Evolutionary conservation across 768 basidiomycete species (phyloP).

Genomic region (Boletus subcaerulescens): DNA sequence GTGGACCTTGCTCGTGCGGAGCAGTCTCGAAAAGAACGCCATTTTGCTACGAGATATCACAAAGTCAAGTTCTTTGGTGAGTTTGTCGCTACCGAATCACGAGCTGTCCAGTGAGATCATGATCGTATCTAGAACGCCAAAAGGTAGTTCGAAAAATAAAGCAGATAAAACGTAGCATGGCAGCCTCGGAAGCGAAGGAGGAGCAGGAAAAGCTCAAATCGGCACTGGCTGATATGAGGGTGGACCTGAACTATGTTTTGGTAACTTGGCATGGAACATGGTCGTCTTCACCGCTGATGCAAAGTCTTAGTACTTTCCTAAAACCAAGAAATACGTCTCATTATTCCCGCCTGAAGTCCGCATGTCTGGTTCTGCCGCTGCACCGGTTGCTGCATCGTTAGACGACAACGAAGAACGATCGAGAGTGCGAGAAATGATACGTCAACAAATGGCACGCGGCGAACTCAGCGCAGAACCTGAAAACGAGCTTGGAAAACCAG

Average conservation of each 20-base stretch:
- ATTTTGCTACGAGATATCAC: conserved; percentile 77
- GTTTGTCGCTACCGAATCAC: conserved; percentile 12
- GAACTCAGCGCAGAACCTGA: conserved; percentile 64
- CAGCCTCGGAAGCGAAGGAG: conserved; percentile 34
- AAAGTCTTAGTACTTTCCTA: conserved; percentile 71
- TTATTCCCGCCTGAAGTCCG: conserved; percentile 73
- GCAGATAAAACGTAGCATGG: conserved; percentile 57
- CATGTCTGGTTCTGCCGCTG: conserved; percentile 5
- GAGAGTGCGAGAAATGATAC: conserved; percentile 58
- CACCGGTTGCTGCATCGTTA: conserved; percentile 4
- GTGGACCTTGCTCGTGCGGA: conserved; percentile 67
- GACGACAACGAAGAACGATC: conserved; percentile 49
- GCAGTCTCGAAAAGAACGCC: conserved; percentile 61
- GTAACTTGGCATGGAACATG: conserved; percentile 37
- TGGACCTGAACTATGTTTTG: conserved; percentile 88
- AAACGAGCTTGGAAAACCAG: conserved; percentile 24
- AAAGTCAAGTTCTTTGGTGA: conserved; percentile 93
- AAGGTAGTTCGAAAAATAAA: conserved; percentile 79
- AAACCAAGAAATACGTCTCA: conserved; percentile 83
- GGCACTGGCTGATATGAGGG: conserved; percentile 60
- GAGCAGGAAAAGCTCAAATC: conserved; percentile 42
- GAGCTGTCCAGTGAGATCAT: not conserved
- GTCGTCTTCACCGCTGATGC: not conserved
- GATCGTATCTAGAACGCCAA: conserved; percentile 64
- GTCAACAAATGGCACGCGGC: conserved; percentile 56